Evolutionary conservation across 2,329 filamentous ascomycete species (phyloP).

Genomic region (Trichoderma koningii): DNA sequence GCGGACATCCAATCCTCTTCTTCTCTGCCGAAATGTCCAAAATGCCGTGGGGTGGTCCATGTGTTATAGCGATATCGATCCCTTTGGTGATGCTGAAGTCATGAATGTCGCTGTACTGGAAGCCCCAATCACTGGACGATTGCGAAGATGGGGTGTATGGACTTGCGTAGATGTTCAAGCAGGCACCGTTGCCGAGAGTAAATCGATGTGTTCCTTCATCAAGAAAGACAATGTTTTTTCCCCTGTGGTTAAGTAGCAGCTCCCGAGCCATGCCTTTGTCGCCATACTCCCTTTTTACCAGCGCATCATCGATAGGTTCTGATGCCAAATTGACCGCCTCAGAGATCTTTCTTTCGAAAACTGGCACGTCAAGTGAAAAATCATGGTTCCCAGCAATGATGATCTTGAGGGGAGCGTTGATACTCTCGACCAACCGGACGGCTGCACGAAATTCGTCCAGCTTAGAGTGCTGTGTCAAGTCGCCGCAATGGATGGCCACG

Average conservation of each 20-base stretch:
- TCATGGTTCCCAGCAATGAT: conserved; percentile 57
- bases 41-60: conserved; percentile 44
- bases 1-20: conserved; percentile 37
- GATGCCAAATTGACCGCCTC: conserved; percentile 27
- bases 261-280: conserved; percentile 39
- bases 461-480: conserved; percentile 50
- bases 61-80: conserved; percentile 41
- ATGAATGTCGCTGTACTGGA: conserved; percentile 45
- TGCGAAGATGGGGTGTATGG: conserved; percentile 46
- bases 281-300: conserved; percentile 41
- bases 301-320: conserved; percentile 5
- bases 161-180: conserved; percentile 48
- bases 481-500: conserved; percentile 53
- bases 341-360: conserved; percentile 39
- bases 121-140: conserved; percentile 42
- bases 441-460: conserved; percentile 43
- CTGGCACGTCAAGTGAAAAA: conserved; percentile 43
- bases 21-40: conserved; percentile 42
- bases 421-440: conserved; percentile 41
- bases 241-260: conserved; percentile 34
- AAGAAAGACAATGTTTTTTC: conserved; percentile 43
- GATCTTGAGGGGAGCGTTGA: conserved; percentile 51
- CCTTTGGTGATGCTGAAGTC: conserved; percentile 34
- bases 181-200: conserved; percentile 44
- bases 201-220: conserved; percentile 48